A percentile compares a stretch with the other conserved stretches of the same genome.
phyloP scores from a whole-genome alignment of 139 green algal species.

The Chlamydomonas eustigma region DNA sequence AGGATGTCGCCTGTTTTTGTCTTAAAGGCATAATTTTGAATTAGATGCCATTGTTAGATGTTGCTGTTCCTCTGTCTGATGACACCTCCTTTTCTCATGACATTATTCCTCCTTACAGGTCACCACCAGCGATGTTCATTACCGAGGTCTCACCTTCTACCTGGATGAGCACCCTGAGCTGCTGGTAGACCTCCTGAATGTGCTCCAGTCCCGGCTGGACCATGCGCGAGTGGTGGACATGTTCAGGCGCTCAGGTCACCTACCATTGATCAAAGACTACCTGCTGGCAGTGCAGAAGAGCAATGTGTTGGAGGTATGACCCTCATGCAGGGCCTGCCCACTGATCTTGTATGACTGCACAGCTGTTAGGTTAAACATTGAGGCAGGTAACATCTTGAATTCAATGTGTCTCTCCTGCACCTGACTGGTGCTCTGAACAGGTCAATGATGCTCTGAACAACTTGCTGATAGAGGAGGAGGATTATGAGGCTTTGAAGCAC shows the following conservation, averaged over 20 bases:
- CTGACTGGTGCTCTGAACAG: too few species aligned
- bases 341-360: too few species aligned
- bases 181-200: slow-evolving; percentile 90
- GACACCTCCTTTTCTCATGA: too few species aligned
- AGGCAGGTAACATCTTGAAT: too few species aligned
- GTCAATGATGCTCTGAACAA: slow-evolving; percentile 82
- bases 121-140: slow-evolving; percentile 73
- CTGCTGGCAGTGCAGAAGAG: slow-evolving; percentile 83
- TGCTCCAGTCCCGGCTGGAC: slow-evolving; percentile 77
- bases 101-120: background rate
- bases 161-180: slow-evolving; percentile 94
- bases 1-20: too few species aligned
- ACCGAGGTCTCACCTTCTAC: slow-evolving; percentile 95
- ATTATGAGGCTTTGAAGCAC: slow-evolving; percentile 75
- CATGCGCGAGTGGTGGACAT: slow-evolving; percentile 82
- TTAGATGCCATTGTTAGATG: too few species aligned
- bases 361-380: too few species aligned
- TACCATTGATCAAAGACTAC: slow-evolving; percentile 96
- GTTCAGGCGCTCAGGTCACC: slow-evolving; percentile 76
- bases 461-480: slow-evolving; percentile 95
- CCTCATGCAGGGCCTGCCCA: too few species aligned
- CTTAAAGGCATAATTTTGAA: too few species aligned
- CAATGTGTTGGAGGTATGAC: slow-evolving; percentile 59
- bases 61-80: too few species aligned
- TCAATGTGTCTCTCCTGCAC: too few species aligned